Evolutionary conservation across 176 grass and related monocot genomes (phyloP).

Genomic region (Elaeis guineensis): DNA sequence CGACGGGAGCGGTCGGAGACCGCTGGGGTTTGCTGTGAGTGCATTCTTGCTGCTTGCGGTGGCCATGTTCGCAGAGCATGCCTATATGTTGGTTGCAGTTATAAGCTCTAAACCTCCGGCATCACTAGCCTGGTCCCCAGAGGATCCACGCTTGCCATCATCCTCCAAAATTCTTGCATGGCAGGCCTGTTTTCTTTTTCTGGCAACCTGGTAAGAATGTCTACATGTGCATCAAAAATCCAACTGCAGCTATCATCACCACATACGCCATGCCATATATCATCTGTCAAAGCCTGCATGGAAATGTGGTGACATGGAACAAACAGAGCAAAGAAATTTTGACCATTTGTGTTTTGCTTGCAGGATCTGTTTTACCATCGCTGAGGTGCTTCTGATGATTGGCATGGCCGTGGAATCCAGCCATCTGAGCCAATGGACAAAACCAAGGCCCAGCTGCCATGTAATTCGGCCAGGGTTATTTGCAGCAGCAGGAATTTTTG

Average conservation of each 20-base stretch:
- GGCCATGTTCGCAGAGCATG: conserved; percentile 88
- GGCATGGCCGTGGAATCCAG: conserved; percentile 77
- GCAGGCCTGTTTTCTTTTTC: conserved; percentile 69
- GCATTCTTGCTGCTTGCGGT: conserved; percentile 80
- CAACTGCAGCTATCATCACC: too few relatives aligned
- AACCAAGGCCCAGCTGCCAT: conserved; percentile 58
- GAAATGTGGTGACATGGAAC: too few relatives aligned
- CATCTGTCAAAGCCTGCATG: too few relatives aligned
- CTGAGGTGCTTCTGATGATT: conserved; percentile 79
- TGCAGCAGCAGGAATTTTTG: conserved; percentile 71
- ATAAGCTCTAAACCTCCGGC: conserved; percentile 19
- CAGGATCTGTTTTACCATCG: conserved; percentile 87
- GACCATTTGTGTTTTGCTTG: not conserved
- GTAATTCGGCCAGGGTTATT: conserved; percentile 64
- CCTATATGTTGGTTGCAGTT: conserved; percentile 80
- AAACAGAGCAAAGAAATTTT: too few relatives aligned
- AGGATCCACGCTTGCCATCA: conserved; percentile 28
- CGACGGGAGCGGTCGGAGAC: conserved; percentile 41
- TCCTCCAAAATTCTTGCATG: conserved; percentile 28
- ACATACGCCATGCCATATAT: too few relatives aligned
- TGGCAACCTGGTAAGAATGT: conserved; percentile 52
- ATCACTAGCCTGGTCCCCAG: conserved; percentile 22
- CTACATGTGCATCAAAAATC: too few relatives aligned
- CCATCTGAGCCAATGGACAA: conserved; percentile 65
- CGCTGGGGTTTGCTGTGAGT: conserved; percentile 52